Percentiles rank a stretch among this genome's conserved stretches.
These are phyloP conservation scores for Podaxis sp. DNA, from an alignment of 768 basidiomycete genomes.

Conservation along the genomic window DNA sequence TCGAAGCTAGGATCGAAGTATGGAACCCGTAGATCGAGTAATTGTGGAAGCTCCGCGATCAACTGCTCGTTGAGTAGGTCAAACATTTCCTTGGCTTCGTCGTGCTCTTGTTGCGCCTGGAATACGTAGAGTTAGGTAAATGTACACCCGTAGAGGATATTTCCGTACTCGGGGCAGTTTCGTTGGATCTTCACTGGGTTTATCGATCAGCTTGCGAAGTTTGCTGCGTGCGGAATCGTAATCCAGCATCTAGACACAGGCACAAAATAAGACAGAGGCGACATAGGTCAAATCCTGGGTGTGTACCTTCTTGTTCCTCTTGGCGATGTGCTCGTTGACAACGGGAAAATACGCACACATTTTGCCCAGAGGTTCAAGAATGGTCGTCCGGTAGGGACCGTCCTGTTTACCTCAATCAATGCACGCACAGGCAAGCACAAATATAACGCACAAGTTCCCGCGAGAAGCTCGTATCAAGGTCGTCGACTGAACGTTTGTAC, in stretches of 20 bases:
- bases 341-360: slow-evolving; percentile 95
- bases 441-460: slow-evolving; percentile 74
- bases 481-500: slow-evolving; percentile 93
- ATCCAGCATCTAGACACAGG: slow-evolving; percentile 72
- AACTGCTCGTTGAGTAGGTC: slow-evolving; percentile 92
- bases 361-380: slow-evolving; percentile 94
- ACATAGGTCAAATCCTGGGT: neutral
- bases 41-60: slow-evolving; percentile 84
- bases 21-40: slow-evolving; percentile 93
- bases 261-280: neutral
- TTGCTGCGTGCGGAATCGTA: slow-evolving; percentile 92
- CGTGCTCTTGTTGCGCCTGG: slow-evolving; percentile 93
- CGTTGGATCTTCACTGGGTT: slow-evolving; percentile 90
- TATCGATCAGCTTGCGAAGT: slow-evolving; percentile 86
- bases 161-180: slow-evolving; percentile 77
- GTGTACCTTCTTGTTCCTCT: slow-evolving; percentile 93
- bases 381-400: slow-evolving; percentile 89
- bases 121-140: slow-evolving; percentile 3
- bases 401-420: slow-evolving; percentile 54
- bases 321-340: slow-evolving; percentile 90
- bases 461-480: slow-evolving; percentile 82
- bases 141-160: neutral
- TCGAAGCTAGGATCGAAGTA: slow-evolving; percentile 99
- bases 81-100: slow-evolving; percentile 93
- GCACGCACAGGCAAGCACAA: neutral